Conservation (phyloP, 129 eudicot species). For the Dittrichia graveolens region DNA sequence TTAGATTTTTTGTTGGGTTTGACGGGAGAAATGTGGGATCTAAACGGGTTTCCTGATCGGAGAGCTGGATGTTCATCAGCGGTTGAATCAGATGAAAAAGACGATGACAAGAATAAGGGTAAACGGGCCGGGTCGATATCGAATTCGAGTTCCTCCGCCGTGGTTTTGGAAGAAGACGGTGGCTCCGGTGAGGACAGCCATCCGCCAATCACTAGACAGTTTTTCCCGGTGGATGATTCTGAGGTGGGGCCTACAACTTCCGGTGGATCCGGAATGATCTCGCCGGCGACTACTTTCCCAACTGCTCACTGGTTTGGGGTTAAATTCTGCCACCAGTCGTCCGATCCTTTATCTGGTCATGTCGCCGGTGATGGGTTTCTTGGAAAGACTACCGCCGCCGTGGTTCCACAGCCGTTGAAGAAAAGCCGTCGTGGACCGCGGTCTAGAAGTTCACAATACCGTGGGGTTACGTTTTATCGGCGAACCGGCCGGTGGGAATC, state of each 20-base stretch:
- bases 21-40: constrained; percentile 80
- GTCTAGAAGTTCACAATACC: constrained; percentile 92
- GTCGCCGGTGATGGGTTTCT: constrained; percentile 26
- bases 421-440: constrained; percentile 98
- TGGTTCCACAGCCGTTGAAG: constrained; percentile 60
- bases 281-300: constrained; percentile 39
- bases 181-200: constrained; percentile 54
- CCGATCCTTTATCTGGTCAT: constrained; percentile 34
- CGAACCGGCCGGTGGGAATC: constrained; percentile 99
- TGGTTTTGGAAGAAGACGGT: constrained; percentile 57
- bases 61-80: constrained; percentile 35
- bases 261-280: constrained; percentile 23
- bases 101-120: constrained; percentile 37
- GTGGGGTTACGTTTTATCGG: constrained; percentile 98
- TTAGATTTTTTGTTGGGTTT: constrained; percentile 15
- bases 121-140: constrained; percentile 65
- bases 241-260: constrained; percentile 42
- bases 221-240: constrained; percentile 74
- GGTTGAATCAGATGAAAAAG: constrained; percentile 19
- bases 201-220: constrained; percentile 68
- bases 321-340: constrained; percentile 58
- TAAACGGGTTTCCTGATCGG: constrained; percentile 71
- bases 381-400: constrained; percentile 40
- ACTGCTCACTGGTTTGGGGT: constrained; percentile 86
- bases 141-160: constrained; percentile 74